A percentile compares a stretch with the other conserved stretches of the same genome.
These are phyloP conservation scores for Exophiala phaeomuriformis DNA, from an alignment of 2,329 filamentous ascomycete species.

Conservation along the genomic window DNA sequence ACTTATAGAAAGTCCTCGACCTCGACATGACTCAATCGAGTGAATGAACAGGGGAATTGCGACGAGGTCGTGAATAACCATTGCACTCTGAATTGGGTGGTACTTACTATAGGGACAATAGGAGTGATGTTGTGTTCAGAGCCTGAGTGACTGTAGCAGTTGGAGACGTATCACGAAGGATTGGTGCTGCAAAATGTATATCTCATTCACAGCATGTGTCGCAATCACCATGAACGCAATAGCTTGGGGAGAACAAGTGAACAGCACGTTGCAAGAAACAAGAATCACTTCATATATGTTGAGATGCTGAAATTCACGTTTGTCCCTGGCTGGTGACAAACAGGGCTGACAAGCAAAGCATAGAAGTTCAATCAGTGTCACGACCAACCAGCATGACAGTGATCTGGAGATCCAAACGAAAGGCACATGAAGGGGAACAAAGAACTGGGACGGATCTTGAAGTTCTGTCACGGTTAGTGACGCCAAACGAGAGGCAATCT, in stretches of 20 bases:
- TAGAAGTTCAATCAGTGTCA: neutral
- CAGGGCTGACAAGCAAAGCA: neutral
- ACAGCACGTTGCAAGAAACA: neutral
- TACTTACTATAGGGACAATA: constrained; percentile 6
- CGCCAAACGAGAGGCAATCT: neutral
- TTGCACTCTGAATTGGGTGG: neutral
- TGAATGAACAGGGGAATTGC: neutral
- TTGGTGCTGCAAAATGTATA: neutral
- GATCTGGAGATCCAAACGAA: constrained; percentile 1
- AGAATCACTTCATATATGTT: neutral
- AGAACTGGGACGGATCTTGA: neutral
- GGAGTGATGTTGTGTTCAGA: neutral
- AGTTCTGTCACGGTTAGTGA: neutral
- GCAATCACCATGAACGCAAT: neutral
- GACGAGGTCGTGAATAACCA: neutral
- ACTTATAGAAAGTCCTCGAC: too few species aligned
- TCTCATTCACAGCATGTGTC: neutral
- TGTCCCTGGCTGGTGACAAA: neutral
- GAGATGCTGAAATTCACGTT: neutral
- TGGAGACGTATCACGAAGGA: neutral
- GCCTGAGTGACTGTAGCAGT: neutral
- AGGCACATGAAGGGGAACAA: constrained; percentile 1
- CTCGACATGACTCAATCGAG: too few species aligned
- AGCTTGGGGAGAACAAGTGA: neutral
- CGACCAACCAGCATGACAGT: neutral